phyloP scores from a whole-genome alignment of 202 grass and related monocot species.

The Saccharum hybrid region DNA sequence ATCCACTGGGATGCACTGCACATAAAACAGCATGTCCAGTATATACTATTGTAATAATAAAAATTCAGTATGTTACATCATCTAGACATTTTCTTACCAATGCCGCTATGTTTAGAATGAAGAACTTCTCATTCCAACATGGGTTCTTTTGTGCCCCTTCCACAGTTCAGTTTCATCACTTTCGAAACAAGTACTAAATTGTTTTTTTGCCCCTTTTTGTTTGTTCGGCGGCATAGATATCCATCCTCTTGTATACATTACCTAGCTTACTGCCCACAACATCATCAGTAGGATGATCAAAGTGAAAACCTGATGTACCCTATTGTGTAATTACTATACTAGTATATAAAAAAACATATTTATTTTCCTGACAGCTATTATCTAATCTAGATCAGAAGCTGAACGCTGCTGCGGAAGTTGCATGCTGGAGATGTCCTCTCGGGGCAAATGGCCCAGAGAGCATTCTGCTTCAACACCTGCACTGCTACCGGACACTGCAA shows the following conservation, averaged over 20 bases:
- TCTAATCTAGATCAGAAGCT: constrained; percentile 64
- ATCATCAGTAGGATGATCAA: constrained; percentile 36
- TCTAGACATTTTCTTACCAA: neutral
- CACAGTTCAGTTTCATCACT: neutral
- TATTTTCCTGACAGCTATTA: constrained; percentile 22
- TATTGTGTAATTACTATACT: constrained; percentile 15
- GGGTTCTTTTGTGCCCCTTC: neutral
- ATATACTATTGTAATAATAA: neutral
- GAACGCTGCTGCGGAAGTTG: constrained; percentile 68
- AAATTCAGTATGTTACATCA: neutral
- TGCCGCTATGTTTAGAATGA: neutral
- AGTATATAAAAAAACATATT: constrained; percentile 11
- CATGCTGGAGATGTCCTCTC: constrained; percentile 97
- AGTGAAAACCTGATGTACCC: constrained; percentile 27
- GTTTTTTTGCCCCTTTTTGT: neutral
- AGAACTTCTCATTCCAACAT: neutral
- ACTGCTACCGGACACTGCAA: constrained; percentile 2
- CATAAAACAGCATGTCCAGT: neutral
- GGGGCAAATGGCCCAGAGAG: constrained; percentile 67
- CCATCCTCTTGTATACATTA: constrained; percentile 25
- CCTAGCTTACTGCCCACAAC: neutral
- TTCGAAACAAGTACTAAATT: neutral
- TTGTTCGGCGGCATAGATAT: neutral
- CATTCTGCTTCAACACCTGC: constrained; percentile 20
- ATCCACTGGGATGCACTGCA: neutral